Base-by-base conservation (phyloP, 169 alveolate genomes). In the Cyclospora cayetanensis region DNA sequence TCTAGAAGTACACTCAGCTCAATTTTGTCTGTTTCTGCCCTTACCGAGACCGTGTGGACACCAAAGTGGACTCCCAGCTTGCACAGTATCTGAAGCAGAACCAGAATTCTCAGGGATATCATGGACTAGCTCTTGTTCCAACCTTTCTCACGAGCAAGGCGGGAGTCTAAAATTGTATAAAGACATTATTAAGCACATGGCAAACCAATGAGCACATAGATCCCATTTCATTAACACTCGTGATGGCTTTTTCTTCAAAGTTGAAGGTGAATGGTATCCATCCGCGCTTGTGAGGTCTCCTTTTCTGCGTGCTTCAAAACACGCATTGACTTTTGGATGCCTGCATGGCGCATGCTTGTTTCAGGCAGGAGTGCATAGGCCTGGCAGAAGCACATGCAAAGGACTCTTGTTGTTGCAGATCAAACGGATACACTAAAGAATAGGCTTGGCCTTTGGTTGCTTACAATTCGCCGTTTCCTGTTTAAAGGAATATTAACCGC, bases 331-430 rank as follows among this genome's bases (percentile, higher is more conserved):
- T n/a, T n/a, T n/a, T n/a, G n/a, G n/a, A n/a, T n/a, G n/a, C n/a
- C n/a, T n/a, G n/a, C n/a, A n/a, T n/a, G n/a, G n/a, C n/a, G n/a
- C n/a, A n/a, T n/a, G n/a, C n/a, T n/a, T 25, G 42, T 25, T 50
- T 42, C 88, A 79, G 88, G 88, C 11, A 4, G 37, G 25, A 72
- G 88, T 18, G 70, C 50, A 7, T 29, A 46, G 37, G 22, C 50
- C 42, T 15, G 29, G 88, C 88, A 72, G 53, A 79, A 46, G 88
- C 43, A 46, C 88, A 79, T 79, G 88, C 72, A 50, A n/a, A 22
- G 27, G 9, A 52, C 65, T 27, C 70, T 12, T n/a, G 42, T 39
- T 63, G 1, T 39, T 5, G 41, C 43, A 15, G 86, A 63, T 4
- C 0, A 1, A 5, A n/a, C 25, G 15, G 1, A 41, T 2, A 43